phyloP scores from a whole-genome alignment of 768 basidiomycete genomes.

The Lentinula boryana region DNA sequence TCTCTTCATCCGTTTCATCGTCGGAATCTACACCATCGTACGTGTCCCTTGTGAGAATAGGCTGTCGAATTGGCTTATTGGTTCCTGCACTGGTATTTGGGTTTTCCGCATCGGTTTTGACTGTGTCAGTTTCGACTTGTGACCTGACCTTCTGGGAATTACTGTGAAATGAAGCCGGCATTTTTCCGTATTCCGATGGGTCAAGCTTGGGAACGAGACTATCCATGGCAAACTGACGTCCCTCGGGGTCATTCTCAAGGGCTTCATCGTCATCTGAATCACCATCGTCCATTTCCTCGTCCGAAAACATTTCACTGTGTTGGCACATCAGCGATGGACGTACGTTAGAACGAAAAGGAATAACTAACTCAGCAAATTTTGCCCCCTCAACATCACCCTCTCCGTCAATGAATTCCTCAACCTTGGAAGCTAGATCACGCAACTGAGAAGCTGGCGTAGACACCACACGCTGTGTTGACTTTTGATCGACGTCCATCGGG shows the following conservation, averaged over 20 bases:
- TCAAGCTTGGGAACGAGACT: slow-evolving; percentile 76
- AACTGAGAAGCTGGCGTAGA: slow-evolving; percentile 66
- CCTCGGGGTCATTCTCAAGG: slow-evolving; percentile 23
- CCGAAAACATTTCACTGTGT: slow-evolving; percentile 55
- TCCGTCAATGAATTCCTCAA: slow-evolving; percentile 87
- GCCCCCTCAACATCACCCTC: slow-evolving; percentile 89
- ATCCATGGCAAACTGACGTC: slow-evolving; percentile 65
- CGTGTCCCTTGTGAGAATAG: slow-evolving; percentile 73
- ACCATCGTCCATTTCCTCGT: slow-evolving; percentile 55
- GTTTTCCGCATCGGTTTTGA: slow-evolving; percentile 19
- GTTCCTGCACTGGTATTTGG: slow-evolving; percentile 7
- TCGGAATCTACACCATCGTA: slow-evolving; percentile 95
- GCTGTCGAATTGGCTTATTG: slow-evolving; percentile 55
- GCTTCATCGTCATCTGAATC: slow-evolving; percentile 39
- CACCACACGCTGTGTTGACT: slow-evolving; percentile 44
- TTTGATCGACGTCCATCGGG: slow-evolving; percentile 48
- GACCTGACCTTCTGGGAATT: slow-evolving; percentile 66
- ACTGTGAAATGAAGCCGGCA: slow-evolving; percentile 64
- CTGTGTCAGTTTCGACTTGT: slow-evolving; percentile 35
- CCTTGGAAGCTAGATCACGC: slow-evolving; percentile 74
- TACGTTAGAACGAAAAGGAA: background rate
- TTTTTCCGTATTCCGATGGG: slow-evolving; percentile 83
- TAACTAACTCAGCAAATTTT: slow-evolving; percentile 77
- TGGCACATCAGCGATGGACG: slow-evolving; percentile 1
- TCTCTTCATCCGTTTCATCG: slow-evolving; percentile 69